A percentile compares a stretch with the other conserved stretches of the same genome.
phyloP scores from a whole-genome alignment of 2,329 filamentous ascomycete genomes.

The Microsporum canis region DNA sequence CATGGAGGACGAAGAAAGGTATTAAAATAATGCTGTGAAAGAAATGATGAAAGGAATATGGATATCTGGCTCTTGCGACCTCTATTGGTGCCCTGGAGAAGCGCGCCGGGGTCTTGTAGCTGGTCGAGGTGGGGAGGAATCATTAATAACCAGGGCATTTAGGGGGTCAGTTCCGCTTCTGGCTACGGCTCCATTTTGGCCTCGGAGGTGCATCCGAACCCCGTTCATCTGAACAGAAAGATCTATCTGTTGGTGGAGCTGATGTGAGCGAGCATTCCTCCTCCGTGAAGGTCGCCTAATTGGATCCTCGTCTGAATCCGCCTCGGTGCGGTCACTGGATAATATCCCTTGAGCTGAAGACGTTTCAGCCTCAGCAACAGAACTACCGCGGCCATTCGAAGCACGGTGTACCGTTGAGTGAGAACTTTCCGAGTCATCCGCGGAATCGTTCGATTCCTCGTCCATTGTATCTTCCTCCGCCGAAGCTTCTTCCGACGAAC shows the following conservation, averaged over 20 bases:
- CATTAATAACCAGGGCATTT: background rate
- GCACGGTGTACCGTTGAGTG: background rate
- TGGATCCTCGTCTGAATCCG: constrained; percentile 11
- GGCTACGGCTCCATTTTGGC: background rate
- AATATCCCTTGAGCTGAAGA: background rate
- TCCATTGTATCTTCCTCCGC: background rate
- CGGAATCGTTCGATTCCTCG: background rate
- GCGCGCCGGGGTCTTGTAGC: background rate
- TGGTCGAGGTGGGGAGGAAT: background rate
- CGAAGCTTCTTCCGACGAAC: background rate
- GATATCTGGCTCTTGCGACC: background rate
- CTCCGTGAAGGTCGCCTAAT: constrained; percentile 4
- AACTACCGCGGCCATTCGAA: background rate
- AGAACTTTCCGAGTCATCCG: background rate
- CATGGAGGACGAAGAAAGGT: background rate
- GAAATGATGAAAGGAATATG: no score
- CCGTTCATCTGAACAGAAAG: background rate
- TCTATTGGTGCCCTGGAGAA: background rate
- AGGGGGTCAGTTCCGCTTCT: background rate
- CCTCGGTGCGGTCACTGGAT: background rate
- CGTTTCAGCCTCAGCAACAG: background rate
- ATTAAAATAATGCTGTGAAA: background rate
- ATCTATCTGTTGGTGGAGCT: background rate
- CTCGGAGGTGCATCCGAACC: background rate
- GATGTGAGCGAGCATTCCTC: background rate